These are phyloP conservation scores for Neurospora cerealis DNA, from an alignment of 495 filamentous ascomycete genomes.

Conservation along the genomic window DNA sequence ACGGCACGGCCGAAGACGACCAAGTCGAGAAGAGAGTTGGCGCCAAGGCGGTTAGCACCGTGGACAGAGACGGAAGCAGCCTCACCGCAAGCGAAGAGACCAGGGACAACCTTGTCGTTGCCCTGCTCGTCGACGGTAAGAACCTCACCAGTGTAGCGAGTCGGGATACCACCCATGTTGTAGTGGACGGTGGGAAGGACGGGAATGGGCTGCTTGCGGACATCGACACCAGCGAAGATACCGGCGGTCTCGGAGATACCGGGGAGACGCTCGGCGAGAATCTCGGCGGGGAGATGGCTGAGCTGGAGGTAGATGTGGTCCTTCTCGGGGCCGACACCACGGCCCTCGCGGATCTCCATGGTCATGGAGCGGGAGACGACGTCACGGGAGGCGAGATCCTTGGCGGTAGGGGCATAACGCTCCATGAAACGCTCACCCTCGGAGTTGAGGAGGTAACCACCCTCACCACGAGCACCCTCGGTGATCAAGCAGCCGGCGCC, in stretches of 20 bases:
- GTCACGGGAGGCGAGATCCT: slow-evolving; percentile 89
- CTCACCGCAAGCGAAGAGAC: slow-evolving; percentile 93
- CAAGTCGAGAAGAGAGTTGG: slow-evolving; percentile 94
- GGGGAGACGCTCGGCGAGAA: slow-evolving; percentile 91
- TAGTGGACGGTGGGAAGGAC: slow-evolving; percentile 97
- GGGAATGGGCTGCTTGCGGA: slow-evolving; percentile 91
- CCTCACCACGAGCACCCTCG: slow-evolving; percentile 95
- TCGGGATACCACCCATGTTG: slow-evolving; percentile 99
- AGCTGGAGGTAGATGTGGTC: slow-evolving; percentile 97
- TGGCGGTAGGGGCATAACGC: slow-evolving; percentile 92
- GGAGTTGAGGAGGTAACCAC: slow-evolving; percentile 91
- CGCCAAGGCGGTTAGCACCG: slow-evolving; percentile 93
- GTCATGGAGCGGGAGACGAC: slow-evolving; percentile 96
- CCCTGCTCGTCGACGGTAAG: slow-evolving; percentile 72
- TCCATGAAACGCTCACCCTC: slow-evolving; percentile 99
- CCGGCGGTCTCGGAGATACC: slow-evolving; percentile 97
- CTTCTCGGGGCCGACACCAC: slow-evolving; percentile 91
- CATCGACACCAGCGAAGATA: slow-evolving; percentile 94
- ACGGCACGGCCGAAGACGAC: slow-evolving; percentile 96
- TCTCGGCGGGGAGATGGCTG: slow-evolving; percentile 80
- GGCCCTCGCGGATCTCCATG: slow-evolving; percentile 90
- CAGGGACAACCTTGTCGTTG: slow-evolving; percentile 88
- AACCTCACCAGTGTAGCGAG: slow-evolving; percentile 93
- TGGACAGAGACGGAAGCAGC: slow-evolving; percentile 95
- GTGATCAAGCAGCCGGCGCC: slow-evolving; percentile 97